phyloP scores from a whole-genome alignment of 805 yeast genomes.

The Teunomyces gatunensis region DNA sequence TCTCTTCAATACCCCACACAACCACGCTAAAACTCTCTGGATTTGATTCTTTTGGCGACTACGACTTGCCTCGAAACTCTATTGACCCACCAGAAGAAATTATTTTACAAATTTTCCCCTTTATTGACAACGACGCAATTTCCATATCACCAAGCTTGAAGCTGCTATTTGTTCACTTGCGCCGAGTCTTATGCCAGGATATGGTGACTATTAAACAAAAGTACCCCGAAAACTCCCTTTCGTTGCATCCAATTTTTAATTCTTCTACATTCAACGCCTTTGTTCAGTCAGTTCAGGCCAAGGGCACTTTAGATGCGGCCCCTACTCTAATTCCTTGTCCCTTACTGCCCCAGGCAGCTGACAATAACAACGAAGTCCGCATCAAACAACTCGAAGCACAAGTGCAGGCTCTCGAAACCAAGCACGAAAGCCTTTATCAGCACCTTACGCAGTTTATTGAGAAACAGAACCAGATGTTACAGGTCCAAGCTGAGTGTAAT shows the following conservation, averaged over 20 bases:
- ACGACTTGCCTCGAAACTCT: constrained; percentile 16
- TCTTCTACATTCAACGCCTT: constrained; percentile 16
- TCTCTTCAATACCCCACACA: constrained; percentile 13
- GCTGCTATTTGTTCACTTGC: constrained; percentile 15
- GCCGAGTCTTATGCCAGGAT: constrained; percentile 27
- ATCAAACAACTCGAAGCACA: constrained; percentile 12
- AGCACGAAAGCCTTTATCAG: constrained; percentile 11
- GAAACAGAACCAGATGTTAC: constrained; percentile 16
- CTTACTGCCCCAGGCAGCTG: background rate
- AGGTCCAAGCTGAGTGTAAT: constrained; percentile 14
- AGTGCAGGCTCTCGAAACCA: constrained; percentile 9
- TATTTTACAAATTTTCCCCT: constrained; percentile 27
- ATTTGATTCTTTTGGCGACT: constrained; percentile 16
- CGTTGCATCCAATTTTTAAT: constrained; percentile 24
- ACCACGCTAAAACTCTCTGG: constrained; percentile 20
- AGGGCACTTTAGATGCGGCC: constrained; percentile 5
- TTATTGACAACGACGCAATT: constrained; percentile 14
- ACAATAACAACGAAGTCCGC: constrained; percentile 1
- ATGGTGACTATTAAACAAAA: constrained; percentile 22
- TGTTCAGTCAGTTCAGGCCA: constrained; percentile 9
- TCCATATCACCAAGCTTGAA: constrained; percentile 11
- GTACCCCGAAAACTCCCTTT: constrained; percentile 23
- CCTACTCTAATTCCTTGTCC: constrained; percentile 2
- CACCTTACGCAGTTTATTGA: constrained; percentile 13
- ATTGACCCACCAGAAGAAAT: constrained; percentile 26